Base-by-base conservation (phyloP, 2,329 filamentous ascomycete species). In the Neofusicoccum laricinum region DNA sequence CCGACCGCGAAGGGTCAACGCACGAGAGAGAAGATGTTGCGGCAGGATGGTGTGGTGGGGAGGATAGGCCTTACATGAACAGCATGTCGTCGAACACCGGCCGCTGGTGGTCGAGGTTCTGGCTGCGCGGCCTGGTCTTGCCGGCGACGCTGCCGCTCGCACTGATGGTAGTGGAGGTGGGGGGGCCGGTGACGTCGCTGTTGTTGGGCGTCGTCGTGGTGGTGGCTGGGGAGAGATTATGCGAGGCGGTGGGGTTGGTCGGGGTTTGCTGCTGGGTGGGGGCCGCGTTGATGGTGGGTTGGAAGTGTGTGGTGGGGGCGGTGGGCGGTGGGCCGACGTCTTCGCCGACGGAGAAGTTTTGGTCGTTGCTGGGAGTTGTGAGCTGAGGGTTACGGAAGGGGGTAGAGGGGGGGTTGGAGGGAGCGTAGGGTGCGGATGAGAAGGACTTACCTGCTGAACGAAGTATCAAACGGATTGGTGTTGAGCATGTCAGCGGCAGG, bases 71-170 rank as follows among this genome's bases (percentile, higher is more conserved):
- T 61, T 64, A 64, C 63, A 64, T 61, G 25, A 64, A 61, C 50
- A 64, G 53, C 45, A 61, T 53, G n/a, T 61, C 63, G 17, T 64
- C 62, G 11, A 64, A 64, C 32, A 59, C 36, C 55, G 55, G 63
- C 36, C 41, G 53, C n/a, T 36, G 34, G 5, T 53, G 53, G 34
- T 41, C 19, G 17, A 64, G 45, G 17, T 61, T 64, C 17, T 38
- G 15, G 63, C 63, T 64, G 21, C 63, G 63, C 19, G 63, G 63
- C 6, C 63, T 53, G 17, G 34, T 51, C 19, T 51, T 51, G 11
- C 36, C 49, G 40, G 25, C 25, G 17, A 32, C 40, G 48, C n/a
- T 11, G 14, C n/a, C 30, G 34, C 3, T 48, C 17, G n/a, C 32
- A 21, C 5, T 21, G 25, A 41, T 61, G 10, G 30, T 11, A 2